Conservation (phyloP, 495 filamentous ascomycete genomes). For the Penicilliopsis zonata region DNA sequence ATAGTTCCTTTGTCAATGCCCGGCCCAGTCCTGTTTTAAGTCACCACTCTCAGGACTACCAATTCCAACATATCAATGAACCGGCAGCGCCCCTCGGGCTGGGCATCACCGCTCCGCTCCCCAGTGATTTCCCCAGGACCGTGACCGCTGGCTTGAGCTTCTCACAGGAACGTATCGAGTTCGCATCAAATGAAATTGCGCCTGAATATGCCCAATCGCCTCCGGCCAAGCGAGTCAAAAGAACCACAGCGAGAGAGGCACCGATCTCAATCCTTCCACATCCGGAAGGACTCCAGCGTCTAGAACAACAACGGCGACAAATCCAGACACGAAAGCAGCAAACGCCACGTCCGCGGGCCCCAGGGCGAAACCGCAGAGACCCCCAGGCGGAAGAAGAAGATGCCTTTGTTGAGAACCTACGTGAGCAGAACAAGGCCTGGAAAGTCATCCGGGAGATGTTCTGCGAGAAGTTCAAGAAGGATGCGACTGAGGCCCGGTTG, state of each 20-base stretch:
- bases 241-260: conserved; percentile 13
- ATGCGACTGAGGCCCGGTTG: conserved; percentile 54
- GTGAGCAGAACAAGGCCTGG: conserved; percentile 57
- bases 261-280: conserved; percentile 28
- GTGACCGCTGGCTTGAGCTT: conserved; percentile 15
- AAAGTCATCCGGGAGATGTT: conserved; percentile 56
- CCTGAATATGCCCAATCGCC: conserved; percentile 15
- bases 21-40: conserved; percentile 26
- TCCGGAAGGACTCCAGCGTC: conserved; percentile 24
- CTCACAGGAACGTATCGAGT: conserved; percentile 9
- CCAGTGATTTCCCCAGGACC: conserved; percentile 18
- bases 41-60: conserved; percentile 28
- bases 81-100: conserved; percentile 20
- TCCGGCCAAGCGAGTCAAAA: conserved; percentile 17
- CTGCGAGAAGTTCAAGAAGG: conserved; percentile 47
- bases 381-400: conserved; percentile 52
- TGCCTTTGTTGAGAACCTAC: conserved; percentile 52
- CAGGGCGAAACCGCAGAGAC: conserved; percentile 29
- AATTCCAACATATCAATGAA: conserved; percentile 18
- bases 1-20: conserved; percentile 17
- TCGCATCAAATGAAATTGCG: conserved; percentile 12
- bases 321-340: conserved; percentile 12
- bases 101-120: conserved; percentile 27
- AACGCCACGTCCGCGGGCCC: conserved; percentile 24
- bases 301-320: conserved; percentile 22